These are phyloP conservation scores for Chrysoporthe cubensis DNA, from an alignment of 2,329 filamentous ascomycete species.

Conservation along the genomic window DNA sequence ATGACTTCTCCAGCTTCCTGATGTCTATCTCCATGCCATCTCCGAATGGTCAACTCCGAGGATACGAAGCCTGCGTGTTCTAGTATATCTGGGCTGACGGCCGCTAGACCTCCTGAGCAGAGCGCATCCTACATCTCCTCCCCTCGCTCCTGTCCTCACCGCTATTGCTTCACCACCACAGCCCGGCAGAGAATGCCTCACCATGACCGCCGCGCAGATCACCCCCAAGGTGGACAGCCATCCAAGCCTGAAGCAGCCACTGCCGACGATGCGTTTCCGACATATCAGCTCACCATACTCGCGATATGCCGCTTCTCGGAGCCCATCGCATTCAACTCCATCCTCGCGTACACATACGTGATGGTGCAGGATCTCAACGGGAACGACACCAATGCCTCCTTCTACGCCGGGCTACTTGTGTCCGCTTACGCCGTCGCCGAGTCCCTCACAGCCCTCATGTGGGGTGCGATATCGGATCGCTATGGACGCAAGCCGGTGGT, in stretches of 20 bases:
- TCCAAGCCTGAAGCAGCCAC: background rate
- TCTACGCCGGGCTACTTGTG: conserved; percentile 54
- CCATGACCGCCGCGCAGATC: background rate
- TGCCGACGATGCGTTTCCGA: conserved; percentile 42
- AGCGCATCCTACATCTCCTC: background rate
- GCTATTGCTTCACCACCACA: background rate
- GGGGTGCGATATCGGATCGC: conserved; percentile 47
- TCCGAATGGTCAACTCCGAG: background rate
- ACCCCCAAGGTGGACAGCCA: conserved; percentile 4
- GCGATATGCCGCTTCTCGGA: conserved; percentile 51
- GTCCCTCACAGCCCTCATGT: conserved; percentile 46
- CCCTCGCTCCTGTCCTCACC: background rate
- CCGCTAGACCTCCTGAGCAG: background rate
- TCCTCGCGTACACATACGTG: conserved; percentile 47
- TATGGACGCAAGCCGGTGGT: conserved; percentile 41
- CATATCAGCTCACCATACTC: conserved; percentile 49
- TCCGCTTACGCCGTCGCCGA: conserved; percentile 50
- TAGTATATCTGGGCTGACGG: background rate
- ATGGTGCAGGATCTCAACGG: conserved; percentile 47
- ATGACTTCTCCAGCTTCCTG: background rate
- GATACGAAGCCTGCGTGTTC: background rate
- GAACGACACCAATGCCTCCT: conserved; percentile 46
- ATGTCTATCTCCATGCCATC: background rate
- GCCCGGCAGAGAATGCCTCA: conserved; percentile 5
- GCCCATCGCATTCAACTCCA: conserved; percentile 51